These are phyloP conservation scores for Scenedesmus sp. DNA, from an alignment of 163 green algal genomes.

Conservation along the genomic window DNA sequence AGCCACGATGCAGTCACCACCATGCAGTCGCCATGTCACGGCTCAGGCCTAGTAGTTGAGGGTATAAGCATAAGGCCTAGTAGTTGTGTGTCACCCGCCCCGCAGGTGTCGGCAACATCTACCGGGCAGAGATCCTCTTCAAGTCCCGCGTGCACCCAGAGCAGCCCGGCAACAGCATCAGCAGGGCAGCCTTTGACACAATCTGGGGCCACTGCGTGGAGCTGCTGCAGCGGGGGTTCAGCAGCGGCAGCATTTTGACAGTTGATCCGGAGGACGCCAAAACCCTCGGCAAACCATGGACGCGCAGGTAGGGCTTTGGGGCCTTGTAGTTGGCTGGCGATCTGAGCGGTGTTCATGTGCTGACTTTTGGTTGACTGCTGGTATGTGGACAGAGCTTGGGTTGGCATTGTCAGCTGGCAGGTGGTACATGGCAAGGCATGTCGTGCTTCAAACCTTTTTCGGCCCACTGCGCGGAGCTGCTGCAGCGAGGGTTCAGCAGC, in stretches of 20 bases:
- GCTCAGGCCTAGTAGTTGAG: too few relatives aligned
- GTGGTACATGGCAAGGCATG: too few relatives aligned
- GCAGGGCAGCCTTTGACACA: conserved; percentile 65
- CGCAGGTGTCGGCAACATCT: conserved; percentile 88
- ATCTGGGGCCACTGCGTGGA: conserved; percentile 81
- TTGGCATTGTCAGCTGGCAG: background rate
- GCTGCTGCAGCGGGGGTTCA: conserved; percentile 84
- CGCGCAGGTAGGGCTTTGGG: conserved; percentile 62
- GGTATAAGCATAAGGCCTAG: too few relatives aligned
- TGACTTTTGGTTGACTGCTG: background rate
- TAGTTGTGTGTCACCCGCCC: too few relatives aligned
- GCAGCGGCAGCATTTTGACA: conserved; percentile 87
- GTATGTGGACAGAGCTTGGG: background rate
- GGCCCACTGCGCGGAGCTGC: conserved; percentile 71
- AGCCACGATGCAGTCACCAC: too few relatives aligned
- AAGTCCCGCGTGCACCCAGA: conserved; percentile 87
- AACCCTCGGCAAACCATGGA: conserved; percentile 78
- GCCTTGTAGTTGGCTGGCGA: background rate
- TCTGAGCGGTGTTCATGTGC: background rate
- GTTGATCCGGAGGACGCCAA: conserved; percentile 61
- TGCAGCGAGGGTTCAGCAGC: conserved; percentile 83
- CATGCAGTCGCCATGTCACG: too few relatives aligned
- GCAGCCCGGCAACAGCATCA: conserved; percentile 70
- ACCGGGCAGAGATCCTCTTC: conserved; percentile 84
- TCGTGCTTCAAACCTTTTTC: too few relatives aligned